Conservation (phyloP, 2,329 filamentous ascomycete genomes). For the Neonectria magnoliae region DNA sequence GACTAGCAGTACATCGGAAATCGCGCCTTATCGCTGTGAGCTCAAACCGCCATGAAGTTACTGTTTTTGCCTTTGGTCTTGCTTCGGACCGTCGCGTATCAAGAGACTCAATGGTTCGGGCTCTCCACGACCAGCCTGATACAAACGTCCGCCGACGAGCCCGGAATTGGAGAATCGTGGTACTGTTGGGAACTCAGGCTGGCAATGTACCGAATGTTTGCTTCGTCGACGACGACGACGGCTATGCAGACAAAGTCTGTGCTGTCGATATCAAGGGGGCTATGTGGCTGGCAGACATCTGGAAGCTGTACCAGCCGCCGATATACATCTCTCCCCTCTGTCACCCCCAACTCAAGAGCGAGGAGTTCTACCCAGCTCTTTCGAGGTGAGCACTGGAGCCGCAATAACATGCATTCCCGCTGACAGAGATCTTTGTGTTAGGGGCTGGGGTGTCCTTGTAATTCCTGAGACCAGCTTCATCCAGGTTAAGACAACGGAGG, state of each 20-base stretch:
- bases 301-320: slow-evolving; percentile 49
- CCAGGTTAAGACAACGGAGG: slow-evolving; percentile 45
- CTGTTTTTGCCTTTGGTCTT: slow-evolving; percentile 62
- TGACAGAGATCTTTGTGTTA: slow-evolving; percentile 25
- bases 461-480: slow-evolving; percentile 57
- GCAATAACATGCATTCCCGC: neutral
- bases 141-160: slow-evolving; percentile 52
- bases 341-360: slow-evolving; percentile 39
- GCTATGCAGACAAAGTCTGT: slow-evolving; percentile 60
- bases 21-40: slow-evolving; percentile 89
- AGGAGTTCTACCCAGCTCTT: slow-evolving; percentile 42
- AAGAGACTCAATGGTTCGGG: slow-evolving; percentile 2
- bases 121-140: slow-evolving; percentile 13
- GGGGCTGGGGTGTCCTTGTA: slow-evolving; percentile 62
- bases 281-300: slow-evolving; percentile 64
- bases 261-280: slow-evolving; percentile 62
- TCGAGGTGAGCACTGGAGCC: slow-evolving; percentile 40
- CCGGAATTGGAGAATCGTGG: slow-evolving; percentile 61
- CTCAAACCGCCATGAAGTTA: slow-evolving; percentile 72
- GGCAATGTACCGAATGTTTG: slow-evolving; percentile 64
- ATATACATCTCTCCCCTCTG: slow-evolving; percentile 41
- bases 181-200: slow-evolving; percentile 52
- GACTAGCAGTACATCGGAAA: slow-evolving; percentile 80
- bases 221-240: slow-evolving; percentile 58
- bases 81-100: slow-evolving; percentile 21